Evolutionary conservation across 768 basidiomycete species (phyloP).

Genomic region (Boletus subcaerulescens): DNA sequence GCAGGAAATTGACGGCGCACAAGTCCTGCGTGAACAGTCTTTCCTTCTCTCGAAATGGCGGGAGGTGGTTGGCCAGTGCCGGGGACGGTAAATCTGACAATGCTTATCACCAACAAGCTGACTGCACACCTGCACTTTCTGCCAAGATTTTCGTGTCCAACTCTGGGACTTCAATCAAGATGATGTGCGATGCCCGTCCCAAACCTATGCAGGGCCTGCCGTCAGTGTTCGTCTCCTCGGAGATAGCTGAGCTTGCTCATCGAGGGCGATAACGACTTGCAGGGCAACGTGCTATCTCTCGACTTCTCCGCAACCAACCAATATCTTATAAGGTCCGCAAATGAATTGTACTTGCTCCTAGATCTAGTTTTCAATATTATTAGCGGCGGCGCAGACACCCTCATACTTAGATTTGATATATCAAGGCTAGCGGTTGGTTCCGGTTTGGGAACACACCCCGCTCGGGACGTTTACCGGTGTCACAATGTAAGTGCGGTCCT

Average conservation of each 20-base stretch:
- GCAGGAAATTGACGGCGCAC: constrained; percentile 42
- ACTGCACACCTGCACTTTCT: constrained; percentile 6
- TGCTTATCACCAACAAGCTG: constrained; percentile 8
- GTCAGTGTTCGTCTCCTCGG: constrained; percentile 29
- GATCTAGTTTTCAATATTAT: constrained; percentile 4
- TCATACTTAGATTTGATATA: constrained; percentile 53
- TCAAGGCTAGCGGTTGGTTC: constrained; percentile 32
- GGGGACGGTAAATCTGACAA: constrained; percentile 55
- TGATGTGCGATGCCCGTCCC: constrained; percentile 42
- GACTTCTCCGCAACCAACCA: constrained; percentile 67
- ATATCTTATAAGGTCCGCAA: constrained; percentile 61
- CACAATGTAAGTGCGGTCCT: constrained; percentile 29
- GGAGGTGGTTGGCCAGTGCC: constrained; percentile 63
- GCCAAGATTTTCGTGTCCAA: constrained; percentile 49
- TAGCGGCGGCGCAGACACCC: constrained; percentile 56
- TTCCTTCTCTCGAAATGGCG: constrained; percentile 56
- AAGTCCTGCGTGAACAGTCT: constrained; percentile 65
- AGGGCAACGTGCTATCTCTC: constrained; percentile 72
- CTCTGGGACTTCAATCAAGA: constrained; percentile 71
- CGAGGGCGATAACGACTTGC: constrained; percentile 13
- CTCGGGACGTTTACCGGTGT: constrained; percentile 27
- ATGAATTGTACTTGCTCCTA: constrained; percentile 13
- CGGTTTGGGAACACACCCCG: constrained; percentile 10
- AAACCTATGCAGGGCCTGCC: constrained; percentile 45
- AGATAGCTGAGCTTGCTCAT: constrained; percentile 18